phyloP scores from a whole-genome alignment of 768 basidiomycete species.

The Leccinum sublutescens region DNA sequence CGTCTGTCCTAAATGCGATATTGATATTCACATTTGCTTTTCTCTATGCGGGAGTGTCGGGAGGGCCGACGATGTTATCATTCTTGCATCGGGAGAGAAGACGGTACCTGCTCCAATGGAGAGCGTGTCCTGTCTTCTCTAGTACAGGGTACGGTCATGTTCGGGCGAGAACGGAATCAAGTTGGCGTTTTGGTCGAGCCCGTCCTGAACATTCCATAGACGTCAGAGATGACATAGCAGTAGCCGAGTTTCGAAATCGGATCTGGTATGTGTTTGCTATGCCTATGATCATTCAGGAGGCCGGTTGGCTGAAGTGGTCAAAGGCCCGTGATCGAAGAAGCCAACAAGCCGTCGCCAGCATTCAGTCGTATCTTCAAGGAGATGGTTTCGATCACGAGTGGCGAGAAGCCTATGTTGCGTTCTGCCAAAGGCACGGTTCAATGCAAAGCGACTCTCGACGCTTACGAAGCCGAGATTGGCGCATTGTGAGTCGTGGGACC shows the following conservation, averaged over 20 bases:
- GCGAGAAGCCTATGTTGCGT: slow-evolving; percentile 43
- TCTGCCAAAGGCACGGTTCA: slow-evolving; percentile 46
- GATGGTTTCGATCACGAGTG: slow-evolving; percentile 46
- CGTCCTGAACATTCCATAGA: slow-evolving; percentile 18
- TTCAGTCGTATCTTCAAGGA: slow-evolving; percentile 50
- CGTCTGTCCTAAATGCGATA: too few species aligned
- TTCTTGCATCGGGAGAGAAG: slow-evolving; percentile 23
- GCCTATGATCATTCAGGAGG: neutral
- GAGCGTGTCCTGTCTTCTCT: slow-evolving; percentile 20
- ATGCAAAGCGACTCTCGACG: slow-evolving; percentile 37
- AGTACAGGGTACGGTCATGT: slow-evolving; percentile 29
- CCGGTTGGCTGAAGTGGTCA: neutral
- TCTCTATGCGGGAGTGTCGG: slow-evolving; percentile 15
- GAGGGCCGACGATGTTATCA: slow-evolving; percentile 38
- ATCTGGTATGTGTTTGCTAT: slow-evolving; percentile 26
- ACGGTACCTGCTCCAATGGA: slow-evolving; percentile 31
- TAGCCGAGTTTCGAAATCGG: slow-evolving; percentile 30
- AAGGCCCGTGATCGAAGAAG: slow-evolving; percentile 43
- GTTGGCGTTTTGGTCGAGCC: slow-evolving; percentile 36
- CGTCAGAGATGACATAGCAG: slow-evolving; percentile 17
- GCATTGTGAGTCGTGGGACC: slow-evolving; percentile 34
- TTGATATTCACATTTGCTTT: neutral
- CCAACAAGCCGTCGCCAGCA: slow-evolving; percentile 40
- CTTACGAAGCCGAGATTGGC: slow-evolving; percentile 48
- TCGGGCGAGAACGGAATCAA: slow-evolving; percentile 33